Evolutionary conservation across 2,329 filamentous ascomycete species (phyloP).

Genomic region (Penicillium vulpinum): DNA sequence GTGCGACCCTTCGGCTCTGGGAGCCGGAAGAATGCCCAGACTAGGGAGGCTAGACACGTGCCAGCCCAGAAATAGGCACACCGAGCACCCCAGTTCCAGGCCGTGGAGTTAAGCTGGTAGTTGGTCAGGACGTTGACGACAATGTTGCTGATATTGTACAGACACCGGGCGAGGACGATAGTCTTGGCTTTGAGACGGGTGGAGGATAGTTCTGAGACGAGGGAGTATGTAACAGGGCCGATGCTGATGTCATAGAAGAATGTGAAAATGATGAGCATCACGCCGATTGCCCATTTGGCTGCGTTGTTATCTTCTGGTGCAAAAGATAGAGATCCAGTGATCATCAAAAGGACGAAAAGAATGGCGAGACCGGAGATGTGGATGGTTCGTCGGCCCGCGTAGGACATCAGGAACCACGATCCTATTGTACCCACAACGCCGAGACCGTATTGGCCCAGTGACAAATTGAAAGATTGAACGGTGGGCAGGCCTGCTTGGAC

Average conservation of each 20-base stretch:
- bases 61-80: slow-evolving; percentile 47
- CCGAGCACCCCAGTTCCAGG: slow-evolving; percentile 41
- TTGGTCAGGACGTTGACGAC: slow-evolving; percentile 40
- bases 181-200: slow-evolving; percentile 56
- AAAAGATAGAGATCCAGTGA: slow-evolving; percentile 31
- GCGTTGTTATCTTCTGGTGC: slow-evolving; percentile 27
- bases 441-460: slow-evolving; percentile 48
- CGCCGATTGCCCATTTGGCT: slow-evolving; percentile 44
- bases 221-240: slow-evolving; percentile 55
- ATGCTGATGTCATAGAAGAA: slow-evolving; percentile 56
- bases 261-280: slow-evolving; percentile 47
- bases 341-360: slow-evolving; percentile 30
- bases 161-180: slow-evolving; percentile 52
- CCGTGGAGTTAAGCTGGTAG: slow-evolving; percentile 34
- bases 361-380: slow-evolving; percentile 34
- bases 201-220: slow-evolving; percentile 55
- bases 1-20: slow-evolving; percentile 47
- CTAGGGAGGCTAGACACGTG: slow-evolving; percentile 31
- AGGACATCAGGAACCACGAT: slow-evolving; percentile 51
- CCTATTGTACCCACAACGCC: slow-evolving; percentile 53
- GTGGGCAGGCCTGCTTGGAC: slow-evolving; percentile 44
- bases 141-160: slow-evolving; percentile 53
- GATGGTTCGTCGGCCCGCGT: slow-evolving; percentile 43
- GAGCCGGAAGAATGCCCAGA: slow-evolving; percentile 48
- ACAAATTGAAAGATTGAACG: slow-evolving; percentile 23